Percentiles rank a stretch among this genome's conserved stretches.
Conservation (phyloP, 1,284 basidiomycete species). For the Thecaphora thlaspeos region DNA sequence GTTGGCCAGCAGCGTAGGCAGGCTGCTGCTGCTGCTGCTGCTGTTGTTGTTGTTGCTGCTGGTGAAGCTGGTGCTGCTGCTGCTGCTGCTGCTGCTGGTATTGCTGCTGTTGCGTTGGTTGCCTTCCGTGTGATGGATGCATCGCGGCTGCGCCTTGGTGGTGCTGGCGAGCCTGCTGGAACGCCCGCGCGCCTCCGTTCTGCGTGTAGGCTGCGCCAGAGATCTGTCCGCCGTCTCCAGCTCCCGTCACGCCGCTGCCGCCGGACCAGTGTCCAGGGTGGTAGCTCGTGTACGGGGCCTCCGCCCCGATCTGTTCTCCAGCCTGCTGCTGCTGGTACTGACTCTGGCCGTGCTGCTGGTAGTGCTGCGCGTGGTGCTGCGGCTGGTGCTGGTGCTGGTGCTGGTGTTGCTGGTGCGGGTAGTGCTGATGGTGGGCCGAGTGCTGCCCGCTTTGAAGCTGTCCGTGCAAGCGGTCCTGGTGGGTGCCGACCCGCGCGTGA, state of each 20-base stretch:
- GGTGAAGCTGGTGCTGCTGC: slow-evolving; percentile 10
- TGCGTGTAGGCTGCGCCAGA: slow-evolving; percentile 25
- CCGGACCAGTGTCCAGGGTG: slow-evolving; percentile 1
- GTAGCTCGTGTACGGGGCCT: slow-evolving; percentile 2
- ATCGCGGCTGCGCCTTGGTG: not conserved
- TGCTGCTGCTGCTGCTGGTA: slow-evolving; percentile 13
- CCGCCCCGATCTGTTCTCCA: slow-evolving; percentile 12
- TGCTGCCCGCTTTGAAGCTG: slow-evolving; percentile 8
- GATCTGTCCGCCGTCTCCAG: slow-evolving; percentile 17
- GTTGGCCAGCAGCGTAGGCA: not conserved
- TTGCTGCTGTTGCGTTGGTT: slow-evolving; percentile 6
- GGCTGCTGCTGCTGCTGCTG: slow-evolving; percentile 15
- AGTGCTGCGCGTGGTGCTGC: slow-evolving; percentile 1
- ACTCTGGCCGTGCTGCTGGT: slow-evolving; percentile 3
- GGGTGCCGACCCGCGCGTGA: not conserved
- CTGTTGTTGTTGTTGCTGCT: slow-evolving; percentile 10
- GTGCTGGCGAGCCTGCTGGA: not conserved
- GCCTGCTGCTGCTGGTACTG: slow-evolving; percentile 1
- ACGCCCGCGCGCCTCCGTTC: slow-evolving; percentile 3
- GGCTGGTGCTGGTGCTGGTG: slow-evolving; percentile 1
- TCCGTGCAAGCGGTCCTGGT: slow-evolving; percentile 4
- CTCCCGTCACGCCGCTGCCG: slow-evolving; percentile 4
- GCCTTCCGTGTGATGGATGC: not conserved
- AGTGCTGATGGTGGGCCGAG: slow-evolving; percentile 5
- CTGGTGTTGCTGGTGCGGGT: slow-evolving; percentile 10